These are phyloP conservation scores for Cyclaneusma minus DNA, from an alignment of 2,329 filamentous ascomycete species.

Conservation along the genomic window DNA sequence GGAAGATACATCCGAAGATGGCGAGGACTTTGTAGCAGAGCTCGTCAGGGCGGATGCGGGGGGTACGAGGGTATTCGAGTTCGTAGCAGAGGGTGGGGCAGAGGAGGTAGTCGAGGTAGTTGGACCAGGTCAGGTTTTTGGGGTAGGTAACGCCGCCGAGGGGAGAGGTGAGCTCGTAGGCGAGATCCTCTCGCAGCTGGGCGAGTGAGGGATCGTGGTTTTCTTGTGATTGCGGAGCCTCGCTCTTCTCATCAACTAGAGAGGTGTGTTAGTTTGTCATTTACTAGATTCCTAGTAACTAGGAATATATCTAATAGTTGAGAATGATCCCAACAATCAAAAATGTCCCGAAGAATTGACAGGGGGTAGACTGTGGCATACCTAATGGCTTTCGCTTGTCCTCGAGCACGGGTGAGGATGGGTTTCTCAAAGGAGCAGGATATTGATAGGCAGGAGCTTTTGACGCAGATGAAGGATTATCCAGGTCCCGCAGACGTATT, in stretches of 20 bases:
- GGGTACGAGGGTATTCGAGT: slow-evolving; percentile 78
- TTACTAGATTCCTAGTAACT: too few relatives aligned
- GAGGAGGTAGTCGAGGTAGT: slow-evolving; percentile 76
- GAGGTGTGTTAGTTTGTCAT: too few relatives aligned
- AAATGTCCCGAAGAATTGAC: too few relatives aligned
- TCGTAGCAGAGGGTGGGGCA: slow-evolving; percentile 97
- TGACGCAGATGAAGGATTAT: slow-evolving; percentile 56
- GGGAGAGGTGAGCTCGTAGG: slow-evolving; percentile 79
- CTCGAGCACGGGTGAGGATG: slow-evolving; percentile 22
- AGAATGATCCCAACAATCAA: too few relatives aligned
- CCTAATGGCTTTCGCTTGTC: too few relatives aligned
- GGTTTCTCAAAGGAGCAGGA: slow-evolving; percentile 43
- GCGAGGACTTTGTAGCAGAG: slow-evolving; percentile 76
- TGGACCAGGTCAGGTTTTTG: slow-evolving; percentile 65
- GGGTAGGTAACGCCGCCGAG: slow-evolving; percentile 85
- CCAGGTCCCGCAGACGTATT: slow-evolving; percentile 63
- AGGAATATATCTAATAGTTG: too few relatives aligned
- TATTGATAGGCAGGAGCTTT: slow-evolving; percentile 63
- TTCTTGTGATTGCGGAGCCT: too few relatives aligned
- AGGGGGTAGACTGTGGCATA: too few relatives aligned
- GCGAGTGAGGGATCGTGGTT: too few relatives aligned
- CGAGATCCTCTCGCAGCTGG: slow-evolving; percentile 70
- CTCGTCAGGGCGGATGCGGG: slow-evolving; percentile 61
- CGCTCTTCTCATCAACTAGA: slow-evolving; percentile 23
- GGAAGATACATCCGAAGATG: slow-evolving; percentile 90